A percentile compares a stretch with the other conserved stretches of the same genome.
phyloP scores from a whole-genome alignment of 805 yeast genomes.

The Kurtzmaniella fragi region DNA sequence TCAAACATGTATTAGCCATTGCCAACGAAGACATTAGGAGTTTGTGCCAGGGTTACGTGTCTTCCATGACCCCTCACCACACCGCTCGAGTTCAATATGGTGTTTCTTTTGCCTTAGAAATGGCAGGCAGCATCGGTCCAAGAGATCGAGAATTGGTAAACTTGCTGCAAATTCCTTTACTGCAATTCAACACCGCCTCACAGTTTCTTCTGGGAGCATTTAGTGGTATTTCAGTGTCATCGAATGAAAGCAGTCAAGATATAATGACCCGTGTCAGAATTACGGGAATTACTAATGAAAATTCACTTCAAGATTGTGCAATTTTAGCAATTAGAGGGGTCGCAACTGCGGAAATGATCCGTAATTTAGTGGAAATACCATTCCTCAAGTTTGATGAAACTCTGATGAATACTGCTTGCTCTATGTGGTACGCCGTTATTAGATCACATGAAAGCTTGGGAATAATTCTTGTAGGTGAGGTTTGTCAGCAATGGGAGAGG shows the following conservation, averaged over 20 bases:
- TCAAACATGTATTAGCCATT: slow-evolving; percentile 47
- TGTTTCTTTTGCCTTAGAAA: slow-evolving; percentile 82
- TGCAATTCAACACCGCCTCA: slow-evolving; percentile 49
- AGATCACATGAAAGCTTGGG: slow-evolving; percentile 60
- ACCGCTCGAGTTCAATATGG: slow-evolving; percentile 56
- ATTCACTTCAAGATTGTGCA: slow-evolving; percentile 38
- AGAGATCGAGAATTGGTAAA: slow-evolving; percentile 62
- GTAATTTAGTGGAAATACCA: slow-evolving; percentile 62
- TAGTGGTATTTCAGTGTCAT: slow-evolving; percentile 6
- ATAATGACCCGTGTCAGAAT: slow-evolving; percentile 20
- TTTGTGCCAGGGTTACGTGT: slow-evolving; percentile 70
- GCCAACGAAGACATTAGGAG: slow-evolving; percentile 74
- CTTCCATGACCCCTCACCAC: slow-evolving; percentile 31
- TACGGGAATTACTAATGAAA: not conserved
- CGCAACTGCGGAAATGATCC: slow-evolving; percentile 42
- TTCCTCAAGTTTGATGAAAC: slow-evolving; percentile 58
- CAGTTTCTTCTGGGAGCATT: slow-evolving; percentile 30
- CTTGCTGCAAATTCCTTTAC: slow-evolving; percentile 31
- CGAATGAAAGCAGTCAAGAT: slow-evolving; percentile 17
- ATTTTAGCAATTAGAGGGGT: slow-evolving; percentile 28
- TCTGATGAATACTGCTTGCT: slow-evolving; percentile 58
- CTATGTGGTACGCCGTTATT: slow-evolving; percentile 78
- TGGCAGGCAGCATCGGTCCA: slow-evolving; percentile 72
- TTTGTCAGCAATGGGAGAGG: slow-evolving; percentile 63
- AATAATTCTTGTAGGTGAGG: slow-evolving; percentile 58